Evolutionary conservation across 2,329 filamentous ascomycete species (phyloP).

Genomic region (Hyphodiscus sp.): DNA sequence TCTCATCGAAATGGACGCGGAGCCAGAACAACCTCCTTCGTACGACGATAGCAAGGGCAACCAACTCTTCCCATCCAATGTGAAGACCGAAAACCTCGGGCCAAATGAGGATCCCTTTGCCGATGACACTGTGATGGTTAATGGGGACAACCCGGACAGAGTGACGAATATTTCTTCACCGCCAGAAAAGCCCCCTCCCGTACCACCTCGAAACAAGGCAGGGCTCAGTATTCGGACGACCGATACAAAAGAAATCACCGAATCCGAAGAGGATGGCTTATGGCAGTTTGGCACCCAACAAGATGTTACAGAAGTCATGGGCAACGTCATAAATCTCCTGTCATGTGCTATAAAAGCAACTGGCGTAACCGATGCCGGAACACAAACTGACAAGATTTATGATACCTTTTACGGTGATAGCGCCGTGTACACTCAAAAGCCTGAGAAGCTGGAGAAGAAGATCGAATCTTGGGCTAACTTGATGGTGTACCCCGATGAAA

Average conservation of each 20-base stretch:
- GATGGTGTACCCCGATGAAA: constrained; percentile 50
- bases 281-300: constrained; percentile 55
- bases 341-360: constrained; percentile 76
- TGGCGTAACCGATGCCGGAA: constrained; percentile 57
- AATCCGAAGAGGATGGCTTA: constrained; percentile 23
- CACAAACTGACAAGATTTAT: constrained; percentile 77
- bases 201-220: constrained; percentile 30
- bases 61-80: constrained; percentile 1
- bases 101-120: background rate
- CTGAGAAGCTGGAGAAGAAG: constrained; percentile 36
- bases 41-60: constrained; percentile 9
- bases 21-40: constrained; percentile 1
- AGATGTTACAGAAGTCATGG: constrained; percentile 93
- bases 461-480: constrained; percentile 44
- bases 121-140: constrained; percentile 29
- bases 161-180: constrained; percentile 3
- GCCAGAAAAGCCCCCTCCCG: constrained; percentile 29
- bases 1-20: constrained; percentile 30
- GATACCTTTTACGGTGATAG: constrained; percentile 60
- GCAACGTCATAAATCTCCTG: constrained; percentile 84
- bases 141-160: constrained; percentile 25
- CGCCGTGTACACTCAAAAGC: constrained; percentile 52
- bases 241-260: constrained; percentile 21
- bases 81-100: background rate
- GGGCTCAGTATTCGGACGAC: constrained; percentile 26